These are phyloP conservation scores for Raphanus sativus DNA, from an alignment of 345 rosid species.

Conservation along the genomic window DNA sequence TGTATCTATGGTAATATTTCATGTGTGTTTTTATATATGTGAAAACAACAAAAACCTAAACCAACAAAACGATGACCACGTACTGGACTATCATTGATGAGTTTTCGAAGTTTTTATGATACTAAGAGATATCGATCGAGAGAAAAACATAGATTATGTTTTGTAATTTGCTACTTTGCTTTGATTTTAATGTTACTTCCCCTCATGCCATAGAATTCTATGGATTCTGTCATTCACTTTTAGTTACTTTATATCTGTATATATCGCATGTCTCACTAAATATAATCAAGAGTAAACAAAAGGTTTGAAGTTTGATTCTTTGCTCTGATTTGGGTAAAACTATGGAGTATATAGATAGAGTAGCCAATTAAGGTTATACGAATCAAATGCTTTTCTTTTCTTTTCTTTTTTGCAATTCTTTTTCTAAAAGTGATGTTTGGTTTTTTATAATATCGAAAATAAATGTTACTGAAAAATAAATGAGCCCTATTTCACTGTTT, in stretches of 20 bases:
- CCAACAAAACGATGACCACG: not conserved
- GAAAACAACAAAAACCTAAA: not conserved
- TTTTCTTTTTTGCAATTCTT: not conserved
- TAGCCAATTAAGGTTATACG: not conserved
- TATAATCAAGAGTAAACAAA: constrained; percentile 37
- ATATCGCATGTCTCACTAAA: not conserved
- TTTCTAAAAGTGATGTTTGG: not conserved
- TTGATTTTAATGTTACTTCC: constrained; percentile 35
- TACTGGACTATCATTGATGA: not conserved
- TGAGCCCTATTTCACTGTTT: no score
- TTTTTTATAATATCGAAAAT: no score
- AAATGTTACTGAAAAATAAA: no score
- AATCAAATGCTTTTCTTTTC: not conserved
- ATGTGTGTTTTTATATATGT: not conserved
- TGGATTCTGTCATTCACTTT: constrained; percentile 31
- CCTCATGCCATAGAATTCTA: constrained; percentile 17
- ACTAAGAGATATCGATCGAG: not conserved
- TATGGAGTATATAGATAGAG: constrained; percentile 12
- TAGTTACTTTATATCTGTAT: constrained; percentile 1
- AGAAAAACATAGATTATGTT: not conserved
- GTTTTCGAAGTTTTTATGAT: not conserved
- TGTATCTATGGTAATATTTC: not conserved
- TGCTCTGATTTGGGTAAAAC: constrained; percentile 32
- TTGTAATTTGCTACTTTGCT: constrained; percentile 29
- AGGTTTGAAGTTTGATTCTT: constrained; percentile 30